phyloP scores from a whole-genome alignment of 768 basidiomycete species.

The Hemileccinum rubropunctum region DNA sequence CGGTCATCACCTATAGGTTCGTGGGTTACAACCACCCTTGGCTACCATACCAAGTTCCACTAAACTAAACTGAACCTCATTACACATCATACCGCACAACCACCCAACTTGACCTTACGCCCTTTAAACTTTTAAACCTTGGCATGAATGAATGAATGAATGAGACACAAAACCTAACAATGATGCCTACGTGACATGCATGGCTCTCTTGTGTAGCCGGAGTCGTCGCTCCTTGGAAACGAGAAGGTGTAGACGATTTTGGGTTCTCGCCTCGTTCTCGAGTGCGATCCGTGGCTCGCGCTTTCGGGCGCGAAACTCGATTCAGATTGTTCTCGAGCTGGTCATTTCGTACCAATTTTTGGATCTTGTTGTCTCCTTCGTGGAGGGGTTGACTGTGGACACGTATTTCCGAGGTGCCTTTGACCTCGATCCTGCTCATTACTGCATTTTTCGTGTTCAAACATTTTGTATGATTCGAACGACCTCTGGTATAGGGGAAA shows the following conservation, averaged over 20 bases:
- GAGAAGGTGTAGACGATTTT: conserved; percentile 7
- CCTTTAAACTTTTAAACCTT: no score
- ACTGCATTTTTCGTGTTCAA: no score
- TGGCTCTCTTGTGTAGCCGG: neutral
- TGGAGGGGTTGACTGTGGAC: conserved; percentile 5
- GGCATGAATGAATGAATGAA: no score
- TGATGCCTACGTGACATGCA: neutral
- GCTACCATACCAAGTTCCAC: no score
- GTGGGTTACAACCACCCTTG: neutral
- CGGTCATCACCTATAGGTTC: neutral
- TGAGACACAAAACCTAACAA: no score
- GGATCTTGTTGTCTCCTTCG: conserved; percentile 12
- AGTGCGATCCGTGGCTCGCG: conserved; percentile 18
- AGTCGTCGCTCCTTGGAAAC: conserved; percentile 4
- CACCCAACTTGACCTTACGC: no score
- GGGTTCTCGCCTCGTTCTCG: neutral
- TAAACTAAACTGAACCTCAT: no score
- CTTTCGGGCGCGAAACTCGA: conserved; percentile 11
- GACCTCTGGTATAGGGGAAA: neutral
- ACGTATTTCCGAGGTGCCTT: no score
- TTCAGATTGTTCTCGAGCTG: conserved; percentile 14
- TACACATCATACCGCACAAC: no score
- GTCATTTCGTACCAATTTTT: conserved; percentile 12
- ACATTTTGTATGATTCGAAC: no score
- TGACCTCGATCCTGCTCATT: no score